A percentile compares a stretch with the other conserved stretches of the same genome.
Evolutionary conservation across 2,329 filamentous ascomycete species (phyloP).

Genomic region (Canariomyces notabilis): DNA sequence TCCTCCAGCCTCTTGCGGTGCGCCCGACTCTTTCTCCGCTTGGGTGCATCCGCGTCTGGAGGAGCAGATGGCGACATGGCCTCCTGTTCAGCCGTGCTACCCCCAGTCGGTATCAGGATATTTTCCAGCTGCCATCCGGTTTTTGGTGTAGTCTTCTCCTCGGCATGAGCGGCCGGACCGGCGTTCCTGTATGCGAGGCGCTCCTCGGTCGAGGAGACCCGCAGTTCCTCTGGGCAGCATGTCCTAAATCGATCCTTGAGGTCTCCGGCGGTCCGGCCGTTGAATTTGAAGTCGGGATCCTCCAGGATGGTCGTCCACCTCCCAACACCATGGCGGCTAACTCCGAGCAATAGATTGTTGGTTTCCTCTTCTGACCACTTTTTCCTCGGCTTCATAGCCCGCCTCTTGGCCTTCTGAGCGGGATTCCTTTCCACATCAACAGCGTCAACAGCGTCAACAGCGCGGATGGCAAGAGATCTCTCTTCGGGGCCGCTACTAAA

Average conservation of each 20-base stretch:
- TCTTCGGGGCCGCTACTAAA: constrained; percentile 33
- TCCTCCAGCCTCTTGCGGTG: constrained; percentile 43
- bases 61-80: constrained; percentile 9
- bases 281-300: constrained; percentile 56
- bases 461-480: constrained; percentile 16
- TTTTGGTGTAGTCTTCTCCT: constrained; percentile 37
- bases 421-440: constrained; percentile 25
- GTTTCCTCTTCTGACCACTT: constrained; percentile 65
- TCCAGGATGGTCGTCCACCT: constrained; percentile 62
- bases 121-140: constrained; percentile 51
- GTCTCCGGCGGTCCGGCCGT: constrained; percentile 56
- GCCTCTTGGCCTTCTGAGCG: constrained; percentile 43
- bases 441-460: no score
- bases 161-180: constrained; percentile 17
- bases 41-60: constrained; percentile 26
- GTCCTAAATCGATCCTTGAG: constrained; percentile 63
- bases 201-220: constrained; percentile 35
- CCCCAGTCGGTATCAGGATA: constrained; percentile 47
- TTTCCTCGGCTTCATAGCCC: constrained; percentile 52
- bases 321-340: constrained; percentile 58
- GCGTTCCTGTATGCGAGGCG: constrained; percentile 16
- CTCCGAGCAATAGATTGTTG: constrained; percentile 55
- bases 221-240: constrained; percentile 58
- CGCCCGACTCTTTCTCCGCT: constrained; percentile 33
- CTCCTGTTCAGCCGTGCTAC: constrained; percentile 26